phyloP scores from a whole-genome alignment of 2,329 filamentous ascomycete genomes.

The Helotiales sp. region DNA sequence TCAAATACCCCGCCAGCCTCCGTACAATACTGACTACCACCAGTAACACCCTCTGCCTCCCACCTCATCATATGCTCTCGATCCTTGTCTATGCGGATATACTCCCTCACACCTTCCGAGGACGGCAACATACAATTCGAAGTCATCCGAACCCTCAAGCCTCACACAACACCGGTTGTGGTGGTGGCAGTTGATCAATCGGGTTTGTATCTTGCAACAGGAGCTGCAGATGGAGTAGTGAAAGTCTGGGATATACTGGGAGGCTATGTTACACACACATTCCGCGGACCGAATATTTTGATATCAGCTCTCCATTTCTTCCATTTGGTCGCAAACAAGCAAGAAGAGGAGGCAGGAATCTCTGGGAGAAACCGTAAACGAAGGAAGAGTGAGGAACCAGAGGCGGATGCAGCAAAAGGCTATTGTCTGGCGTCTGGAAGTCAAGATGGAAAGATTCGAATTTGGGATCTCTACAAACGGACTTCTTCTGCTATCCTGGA shows the following conservation, averaged over 20 bases:
- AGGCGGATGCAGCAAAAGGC: constrained; percentile 55
- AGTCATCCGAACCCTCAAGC: constrained; percentile 81
- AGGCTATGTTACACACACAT: constrained; percentile 92
- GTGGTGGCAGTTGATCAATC: constrained; percentile 85
- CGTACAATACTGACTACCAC: constrained; percentile 39
- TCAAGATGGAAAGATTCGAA: constrained; percentile 88
- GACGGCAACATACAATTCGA: constrained; percentile 65
- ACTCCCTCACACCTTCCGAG: constrained; percentile 66
- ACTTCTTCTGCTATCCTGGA: constrained; percentile 80
- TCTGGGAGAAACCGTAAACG: constrained; percentile 51
- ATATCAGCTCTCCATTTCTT: constrained; percentile 94
- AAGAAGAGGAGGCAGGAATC: constrained; percentile 45
- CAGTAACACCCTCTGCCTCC: constrained; percentile 85
- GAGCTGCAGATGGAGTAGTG: constrained; percentile 88
- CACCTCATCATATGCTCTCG: constrained; percentile 91
- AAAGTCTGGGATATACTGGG: constrained; percentile 96
- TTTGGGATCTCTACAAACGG: constrained; percentile 90
- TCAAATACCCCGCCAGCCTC: constrained; percentile 23
- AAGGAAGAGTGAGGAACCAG: constrained; percentile 50
- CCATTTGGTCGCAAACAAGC: constrained; percentile 61
- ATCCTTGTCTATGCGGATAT: constrained; percentile 95
- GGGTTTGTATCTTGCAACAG: constrained; percentile 88
- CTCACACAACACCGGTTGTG: constrained; percentile 87
- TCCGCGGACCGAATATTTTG: constrained; percentile 89
- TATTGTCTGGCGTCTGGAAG: constrained; percentile 89